Evolutionary conservation across 1,284 basidiomycete genomes (phyloP).

Genomic region (Boletus albobrunnescens): DNA sequence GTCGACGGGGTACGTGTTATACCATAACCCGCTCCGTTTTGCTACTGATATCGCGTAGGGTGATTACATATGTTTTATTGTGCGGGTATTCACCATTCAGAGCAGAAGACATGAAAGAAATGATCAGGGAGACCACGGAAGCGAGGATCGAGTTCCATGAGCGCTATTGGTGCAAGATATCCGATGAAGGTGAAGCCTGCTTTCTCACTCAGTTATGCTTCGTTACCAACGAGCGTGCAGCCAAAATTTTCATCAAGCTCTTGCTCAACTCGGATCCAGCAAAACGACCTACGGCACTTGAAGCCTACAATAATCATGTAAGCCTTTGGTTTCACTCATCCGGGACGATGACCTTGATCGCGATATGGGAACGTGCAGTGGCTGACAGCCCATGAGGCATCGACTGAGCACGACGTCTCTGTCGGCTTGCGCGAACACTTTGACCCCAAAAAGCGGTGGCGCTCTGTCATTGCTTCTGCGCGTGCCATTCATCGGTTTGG

Average conservation of each 20-base stretch:
- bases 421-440: constrained; percentile 75
- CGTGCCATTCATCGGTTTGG: constrained; percentile 54
- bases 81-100: constrained; percentile 95
- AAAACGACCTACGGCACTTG: constrained; percentile 67
- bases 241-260: constrained; percentile 79
- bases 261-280: constrained; percentile 74
- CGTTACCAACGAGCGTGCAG: constrained; percentile 38
- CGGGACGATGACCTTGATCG: neutral
- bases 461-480: constrained; percentile 60
- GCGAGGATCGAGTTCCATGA: constrained; percentile 90
- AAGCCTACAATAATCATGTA: constrained; percentile 62
- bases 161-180: constrained; percentile 90
- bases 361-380: constrained; percentile 43
- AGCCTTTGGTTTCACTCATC: constrained; percentile 3
- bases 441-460: constrained; percentile 66
- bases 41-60: constrained; percentile 40
- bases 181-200: constrained; percentile 51
- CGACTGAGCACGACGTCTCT: constrained; percentile 67
- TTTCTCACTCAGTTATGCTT: neutral
- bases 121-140: constrained; percentile 78
- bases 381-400: constrained; percentile 59
- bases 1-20: constrained; percentile 75
- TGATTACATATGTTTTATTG: constrained; percentile 90
- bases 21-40: neutral
- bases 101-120: constrained; percentile 71